A percentile compares a stretch with the other conserved stretches of the same genome.
Conservation (phyloP, 75 land plant species). For the Sequoia sempervirens region DNA sequence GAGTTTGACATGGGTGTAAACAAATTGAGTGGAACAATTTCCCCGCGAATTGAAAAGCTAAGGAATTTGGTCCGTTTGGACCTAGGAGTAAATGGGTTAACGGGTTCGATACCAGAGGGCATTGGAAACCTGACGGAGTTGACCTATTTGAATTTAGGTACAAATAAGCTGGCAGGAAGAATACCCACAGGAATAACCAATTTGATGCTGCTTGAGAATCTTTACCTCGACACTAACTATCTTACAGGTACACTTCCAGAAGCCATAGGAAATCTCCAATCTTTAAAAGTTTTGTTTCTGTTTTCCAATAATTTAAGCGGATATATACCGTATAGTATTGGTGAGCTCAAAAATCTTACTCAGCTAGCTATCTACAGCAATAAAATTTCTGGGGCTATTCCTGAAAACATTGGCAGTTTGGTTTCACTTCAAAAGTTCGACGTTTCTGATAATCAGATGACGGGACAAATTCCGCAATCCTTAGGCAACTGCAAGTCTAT, state of each 20-base stretch:
- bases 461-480: neutral
- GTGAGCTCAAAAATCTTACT: neutral
- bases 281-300: slow-evolving; percentile 29
- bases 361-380: neutral
- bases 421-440: neutral
- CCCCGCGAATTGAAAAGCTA: slow-evolving; percentile 20
- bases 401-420: neutral
- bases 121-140: slow-evolving; percentile 8
- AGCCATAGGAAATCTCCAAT: slow-evolving; percentile 33
- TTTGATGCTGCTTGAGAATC: slow-evolving; percentile 18
- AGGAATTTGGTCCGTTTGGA: neutral
- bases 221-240: slow-evolving; percentile 46
- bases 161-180: slow-evolving; percentile 51
- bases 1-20: slow-evolving; percentile 22
- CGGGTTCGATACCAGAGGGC: neutral
- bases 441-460: neutral
- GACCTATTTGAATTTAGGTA: slow-evolving; percentile 38
- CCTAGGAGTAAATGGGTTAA: neutral
- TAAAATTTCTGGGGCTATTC: neutral
- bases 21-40: slow-evolving; percentile 23
- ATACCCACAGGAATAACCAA: slow-evolving; percentile 39
- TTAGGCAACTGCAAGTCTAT: neutral
- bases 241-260: slow-evolving; percentile 62
- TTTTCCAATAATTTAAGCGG: slow-evolving; percentile 53
- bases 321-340: slow-evolving; percentile 10